A percentile compares a stretch with the other conserved stretches of the same genome.
Evolutionary conservation across 306 rosid species (phyloP).

Genomic region (Medicago truncatula): MtrunA17r5.0-ANR NC_053042.1:27807501-27808000

Average conservation of each 20-base stretch:
- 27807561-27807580: not conserved
- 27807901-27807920: not conserved
- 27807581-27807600: not conserved
- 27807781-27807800: not conserved
- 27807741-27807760: not conserved
- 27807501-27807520: not conserved
- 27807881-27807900: not conserved
- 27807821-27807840: not conserved
- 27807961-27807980: not conserved
- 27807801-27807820: not conserved
- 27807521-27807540: not conserved
- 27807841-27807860: not conserved
- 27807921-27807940: not conserved
- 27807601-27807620: fast-evolving
- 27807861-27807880: not conserved
- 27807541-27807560: not conserved
- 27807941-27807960: not conserved
- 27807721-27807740: not conserved
- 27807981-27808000: not conserved
- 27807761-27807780: not conserved
- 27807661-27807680: not conserved
- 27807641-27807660: not conserved
- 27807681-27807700: slow-evolving; percentile 3
- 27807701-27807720: too few relatives aligned
- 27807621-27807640: not conserved